These are phyloP conservation scores for Leishmania turanica DNA, from an alignment of 208 protist species.

Conservation along the genomic window DNA sequence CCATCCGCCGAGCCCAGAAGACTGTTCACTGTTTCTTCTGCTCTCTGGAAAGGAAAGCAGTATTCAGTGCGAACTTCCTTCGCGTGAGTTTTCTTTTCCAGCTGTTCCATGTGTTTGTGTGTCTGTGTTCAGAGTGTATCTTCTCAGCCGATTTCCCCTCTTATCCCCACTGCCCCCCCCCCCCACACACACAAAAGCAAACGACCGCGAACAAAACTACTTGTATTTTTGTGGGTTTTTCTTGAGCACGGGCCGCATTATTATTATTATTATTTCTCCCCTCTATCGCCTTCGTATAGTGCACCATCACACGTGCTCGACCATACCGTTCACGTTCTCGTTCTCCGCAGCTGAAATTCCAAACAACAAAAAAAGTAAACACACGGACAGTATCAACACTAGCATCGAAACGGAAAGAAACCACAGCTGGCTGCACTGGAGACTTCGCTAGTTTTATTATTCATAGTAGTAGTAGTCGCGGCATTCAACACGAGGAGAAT, in stretches of 20 bases:
- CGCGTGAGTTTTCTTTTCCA: not conserved
- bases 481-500: not conserved
- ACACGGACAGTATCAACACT: not conserved
- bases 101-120: not conserved
- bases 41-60: not conserved
- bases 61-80: not conserved
- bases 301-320: not conserved
- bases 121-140: not conserved
- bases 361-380: not conserved
- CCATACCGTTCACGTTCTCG: not conserved
- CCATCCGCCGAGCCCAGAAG: not conserved
- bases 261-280: not conserved
- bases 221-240: too few species aligned
- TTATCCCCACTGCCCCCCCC: not conserved
- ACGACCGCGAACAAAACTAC: not conserved
- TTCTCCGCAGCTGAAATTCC: not conserved
- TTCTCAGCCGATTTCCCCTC: not conserved
- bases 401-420: not conserved
- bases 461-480: not conserved
- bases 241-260: not conserved
- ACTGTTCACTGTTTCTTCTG: not conserved
- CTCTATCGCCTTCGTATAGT: not conserved
- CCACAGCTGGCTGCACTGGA: not conserved
- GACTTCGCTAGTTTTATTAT: not conserved
- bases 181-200: not conserved